Evolutionary conservation across 1,284 basidiomycete genomes (phyloP).

Genomic region (Leccinum colubrinum): DNA sequence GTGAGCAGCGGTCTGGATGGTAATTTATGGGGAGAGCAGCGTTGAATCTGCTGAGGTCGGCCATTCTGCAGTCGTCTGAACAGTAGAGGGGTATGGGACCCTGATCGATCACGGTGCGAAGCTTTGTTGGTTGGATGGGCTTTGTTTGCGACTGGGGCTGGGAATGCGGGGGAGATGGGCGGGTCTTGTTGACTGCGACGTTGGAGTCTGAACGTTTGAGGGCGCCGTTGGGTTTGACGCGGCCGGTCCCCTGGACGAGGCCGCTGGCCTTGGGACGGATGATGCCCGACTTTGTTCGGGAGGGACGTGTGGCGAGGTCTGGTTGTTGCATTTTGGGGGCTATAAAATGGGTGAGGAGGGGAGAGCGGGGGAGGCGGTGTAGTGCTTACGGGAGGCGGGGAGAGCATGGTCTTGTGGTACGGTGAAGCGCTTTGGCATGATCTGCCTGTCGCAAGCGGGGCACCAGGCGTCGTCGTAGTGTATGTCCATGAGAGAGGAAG

Average conservation of each 20-base stretch:
- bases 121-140: constrained; percentile 39
- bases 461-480: constrained; percentile 69
- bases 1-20: constrained; percentile 38
- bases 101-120: constrained; percentile 71
- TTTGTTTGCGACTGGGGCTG: constrained; percentile 21
- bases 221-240: constrained; percentile 52
- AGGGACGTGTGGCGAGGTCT: constrained; percentile 19
- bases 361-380: constrained; percentile 8
- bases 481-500: constrained; percentile 37
- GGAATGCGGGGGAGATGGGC: constrained; percentile 20
- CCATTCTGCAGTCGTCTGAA: constrained; percentile 67
- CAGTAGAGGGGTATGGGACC: constrained; percentile 74
- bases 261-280: constrained; percentile 44
- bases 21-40: constrained; percentile 45
- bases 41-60: constrained; percentile 47
- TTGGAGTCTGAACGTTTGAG: constrained; percentile 44
- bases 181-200: constrained; percentile 19
- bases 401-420: constrained; percentile 39
- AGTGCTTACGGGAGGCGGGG: constrained; percentile 35
- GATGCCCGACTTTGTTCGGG: constrained; percentile 42
- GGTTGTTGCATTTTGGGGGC: constrained; percentile 26
- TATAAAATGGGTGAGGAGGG: constrained; percentile 14
- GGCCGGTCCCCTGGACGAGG: constrained; percentile 60
- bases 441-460: constrained; percentile 68
- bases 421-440: constrained; percentile 62